phyloP scores from a whole-genome alignment of 257 asterid species.

The Przewalskia tangutica region DNA sequence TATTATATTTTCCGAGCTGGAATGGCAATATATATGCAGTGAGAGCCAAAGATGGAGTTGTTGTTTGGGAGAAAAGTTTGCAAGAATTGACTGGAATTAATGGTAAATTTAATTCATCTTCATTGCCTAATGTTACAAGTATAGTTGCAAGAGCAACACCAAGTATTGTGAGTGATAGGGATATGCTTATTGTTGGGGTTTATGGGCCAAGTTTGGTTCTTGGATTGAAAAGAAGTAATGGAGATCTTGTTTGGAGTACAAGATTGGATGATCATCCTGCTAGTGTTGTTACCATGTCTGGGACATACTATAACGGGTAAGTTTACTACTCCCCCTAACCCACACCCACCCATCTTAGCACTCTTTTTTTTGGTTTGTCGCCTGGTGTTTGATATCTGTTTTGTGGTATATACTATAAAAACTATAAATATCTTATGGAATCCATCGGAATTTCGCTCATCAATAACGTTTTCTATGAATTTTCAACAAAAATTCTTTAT shows the following conservation, averaged over 20 bases:
- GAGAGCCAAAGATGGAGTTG: slow-evolving; percentile 26
- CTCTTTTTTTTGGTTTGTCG: neutral
- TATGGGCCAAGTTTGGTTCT: slow-evolving; percentile 42
- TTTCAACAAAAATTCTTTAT: too few relatives aligned
- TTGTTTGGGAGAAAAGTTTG: slow-evolving; percentile 33
- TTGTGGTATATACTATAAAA: too few relatives aligned
- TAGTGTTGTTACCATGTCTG: slow-evolving; percentile 48
- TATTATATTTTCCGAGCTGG: slow-evolving; percentile 43
- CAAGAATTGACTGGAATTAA: slow-evolving; percentile 25
- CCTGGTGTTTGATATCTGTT: neutral
- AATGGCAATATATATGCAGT: slow-evolving; percentile 40
- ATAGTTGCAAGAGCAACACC: slow-evolving; percentile 38
- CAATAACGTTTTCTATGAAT: too few relatives aligned
- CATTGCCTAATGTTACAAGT: slow-evolving; percentile 5
- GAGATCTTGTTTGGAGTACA: slow-evolving; percentile 38
- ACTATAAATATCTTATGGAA: too few relatives aligned
- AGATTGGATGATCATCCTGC: slow-evolving; percentile 34
- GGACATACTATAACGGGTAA: slow-evolving; percentile 38
- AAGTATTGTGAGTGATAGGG: slow-evolving; percentile 22
- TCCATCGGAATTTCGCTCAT: too few relatives aligned
- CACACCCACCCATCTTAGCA: too few relatives aligned
- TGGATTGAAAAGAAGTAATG: slow-evolving; percentile 27
- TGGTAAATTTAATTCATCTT: neutral
- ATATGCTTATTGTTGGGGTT: slow-evolving; percentile 27
- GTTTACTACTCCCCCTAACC: neutral